A percentile compares a stretch with the other conserved stretches of the same genome.
Conservation (phyloP, 768 basidiomycete species). For the Omphalotus guepiniiformis region DNA sequence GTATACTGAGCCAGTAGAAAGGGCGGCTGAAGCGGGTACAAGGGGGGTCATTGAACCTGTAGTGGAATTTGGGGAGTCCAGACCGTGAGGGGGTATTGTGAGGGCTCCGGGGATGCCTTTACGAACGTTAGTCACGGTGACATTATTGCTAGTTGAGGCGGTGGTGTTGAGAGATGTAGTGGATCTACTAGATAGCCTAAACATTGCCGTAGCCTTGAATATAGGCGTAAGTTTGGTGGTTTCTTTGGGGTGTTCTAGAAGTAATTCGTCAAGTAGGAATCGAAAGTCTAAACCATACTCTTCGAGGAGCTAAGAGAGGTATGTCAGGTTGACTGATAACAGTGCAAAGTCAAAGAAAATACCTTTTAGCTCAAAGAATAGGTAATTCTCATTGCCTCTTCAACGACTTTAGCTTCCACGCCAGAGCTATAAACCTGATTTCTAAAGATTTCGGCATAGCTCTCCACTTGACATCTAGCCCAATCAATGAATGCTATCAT, state of each 20-base stretch:
- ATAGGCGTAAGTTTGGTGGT: conserved; percentile 21
- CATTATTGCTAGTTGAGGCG: too few relatives aligned
- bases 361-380: conserved; percentile 84
- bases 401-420: conserved; percentile 61
- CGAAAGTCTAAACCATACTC: conserved; percentile 95
- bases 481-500: conserved; percentile 87
- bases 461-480: conserved; percentile 83
- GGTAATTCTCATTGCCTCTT: conserved; percentile 77
- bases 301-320: conserved; percentile 60
- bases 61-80: conserved; percentile 7
- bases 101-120: conserved; percentile 14
- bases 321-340: background rate
- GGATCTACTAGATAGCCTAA: conserved; percentile 32
- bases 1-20: conserved; percentile 5
- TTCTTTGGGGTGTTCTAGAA: conserved; percentile 47
- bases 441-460: conserved; percentile 79
- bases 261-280: conserved; percentile 78
- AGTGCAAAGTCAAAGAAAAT: conserved; percentile 12
- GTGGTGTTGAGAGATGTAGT: conserved; percentile 62
- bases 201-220: conserved; percentile 13
- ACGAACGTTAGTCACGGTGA: conserved; percentile 15
- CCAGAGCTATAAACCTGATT: conserved; percentile 90
- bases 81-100: too few relatives aligned
- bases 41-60: conserved; percentile 10
- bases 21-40: conserved; percentile 8